phyloP scores from a whole-genome alignment of 352 stramenopile species.

The Phytophthora ohioensis region DNA sequence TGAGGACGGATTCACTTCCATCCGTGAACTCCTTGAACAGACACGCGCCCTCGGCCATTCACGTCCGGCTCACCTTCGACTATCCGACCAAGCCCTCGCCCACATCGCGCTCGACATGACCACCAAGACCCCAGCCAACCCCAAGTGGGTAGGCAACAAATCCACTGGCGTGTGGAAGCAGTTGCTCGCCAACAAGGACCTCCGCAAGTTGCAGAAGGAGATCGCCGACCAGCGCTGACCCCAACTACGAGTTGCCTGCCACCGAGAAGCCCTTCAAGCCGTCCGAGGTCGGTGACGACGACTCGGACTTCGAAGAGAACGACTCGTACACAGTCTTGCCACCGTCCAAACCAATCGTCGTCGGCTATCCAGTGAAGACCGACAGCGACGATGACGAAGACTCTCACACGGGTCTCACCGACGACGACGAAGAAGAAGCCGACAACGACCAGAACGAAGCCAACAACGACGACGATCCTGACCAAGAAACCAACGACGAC shows the following conservation, averaged over 20 bases:
- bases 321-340: background rate
- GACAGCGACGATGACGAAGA: too few species aligned
- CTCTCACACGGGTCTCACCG: too few species aligned
- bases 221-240: background rate
- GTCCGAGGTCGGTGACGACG: background rate
- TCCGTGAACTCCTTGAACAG: conserved; percentile 2
- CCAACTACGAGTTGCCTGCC: too few species aligned
- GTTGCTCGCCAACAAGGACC: background rate
- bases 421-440: too few species aligned
- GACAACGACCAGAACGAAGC: too few species aligned
- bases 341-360: background rate
- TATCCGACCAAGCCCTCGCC: background rate
- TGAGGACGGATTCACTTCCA: background rate
- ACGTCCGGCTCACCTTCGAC: background rate
- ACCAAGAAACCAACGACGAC: too few species aligned
- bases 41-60: background rate
- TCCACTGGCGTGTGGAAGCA: too few species aligned
- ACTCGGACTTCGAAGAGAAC: background rate
- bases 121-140: too few species aligned
- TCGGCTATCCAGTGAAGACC: too few species aligned
- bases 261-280: background rate
- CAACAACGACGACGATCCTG: too few species aligned
- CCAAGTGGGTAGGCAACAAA: too few species aligned
- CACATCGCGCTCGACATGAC: background rate
- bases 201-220: background rate